These are phyloP conservation scores for Hypoxylon sp. DNA, from an alignment of 2,329 filamentous ascomycete species.

Conservation along the genomic window DNA sequence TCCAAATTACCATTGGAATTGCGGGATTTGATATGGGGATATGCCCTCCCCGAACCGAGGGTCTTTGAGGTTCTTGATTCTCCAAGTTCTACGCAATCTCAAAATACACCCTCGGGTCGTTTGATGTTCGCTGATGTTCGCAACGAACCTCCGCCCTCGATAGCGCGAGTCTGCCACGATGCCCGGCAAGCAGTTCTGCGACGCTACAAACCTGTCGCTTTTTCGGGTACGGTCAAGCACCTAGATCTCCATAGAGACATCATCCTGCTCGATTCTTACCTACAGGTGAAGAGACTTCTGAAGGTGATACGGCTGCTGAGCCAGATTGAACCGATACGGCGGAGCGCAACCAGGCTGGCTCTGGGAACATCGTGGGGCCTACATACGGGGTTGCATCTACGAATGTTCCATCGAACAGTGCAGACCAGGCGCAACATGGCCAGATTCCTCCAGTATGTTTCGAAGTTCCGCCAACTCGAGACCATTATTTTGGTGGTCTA, in stretches of 20 bases:
- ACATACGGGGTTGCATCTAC: conserved; percentile 60
- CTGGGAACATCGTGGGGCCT: conserved; percentile 61
- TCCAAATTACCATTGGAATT: conserved; percentile 58
- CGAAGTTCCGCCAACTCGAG: conserved; percentile 56
- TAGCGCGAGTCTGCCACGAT: conserved; percentile 59
- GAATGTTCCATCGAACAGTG: conserved; percentile 58
- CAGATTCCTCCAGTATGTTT: conserved; percentile 56
- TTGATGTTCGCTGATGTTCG: conserved; percentile 62
- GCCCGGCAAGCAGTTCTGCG: conserved; percentile 57
- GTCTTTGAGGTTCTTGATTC: conserved; percentile 62
- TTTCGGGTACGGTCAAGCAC: conserved; percentile 60
- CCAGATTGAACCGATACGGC: conserved; percentile 58
- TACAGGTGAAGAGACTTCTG: conserved; percentile 60
- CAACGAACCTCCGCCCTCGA: conserved; percentile 58
- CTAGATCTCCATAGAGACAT: conserved; percentile 60
- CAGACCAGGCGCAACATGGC: conserved; percentile 56
- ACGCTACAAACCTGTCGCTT: conserved; percentile 58
- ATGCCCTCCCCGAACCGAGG: conserved; percentile 58
- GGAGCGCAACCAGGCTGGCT: conserved; percentile 56
- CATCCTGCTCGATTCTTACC: conserved; percentile 60
- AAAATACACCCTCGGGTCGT: conserved; percentile 55
- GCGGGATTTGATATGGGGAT: conserved; percentile 60
- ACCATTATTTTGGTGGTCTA: conserved; percentile 60
- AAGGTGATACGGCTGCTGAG: conserved; percentile 60
- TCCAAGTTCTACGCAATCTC: conserved; percentile 54